A percentile compares a stretch with the other conserved stretches of the same genome.
Conservation (phyloP, 345 rosid genomes). For the Ailanthus altissimus region DNA sequence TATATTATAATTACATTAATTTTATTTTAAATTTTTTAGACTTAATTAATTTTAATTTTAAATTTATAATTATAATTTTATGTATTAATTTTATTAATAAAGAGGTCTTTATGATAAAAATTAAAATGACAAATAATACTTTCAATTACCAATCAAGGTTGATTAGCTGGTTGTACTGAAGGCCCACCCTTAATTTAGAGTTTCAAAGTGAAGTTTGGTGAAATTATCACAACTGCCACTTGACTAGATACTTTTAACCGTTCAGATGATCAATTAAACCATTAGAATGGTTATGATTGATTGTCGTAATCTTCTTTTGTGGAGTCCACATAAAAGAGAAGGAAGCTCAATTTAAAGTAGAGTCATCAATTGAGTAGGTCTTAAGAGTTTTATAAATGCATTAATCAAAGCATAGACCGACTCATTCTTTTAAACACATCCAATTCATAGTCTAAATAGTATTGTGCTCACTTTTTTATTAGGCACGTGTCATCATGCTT, state of each 20-base stretch:
- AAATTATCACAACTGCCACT: background rate
- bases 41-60: too few relatives aligned
- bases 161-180: too few relatives aligned
- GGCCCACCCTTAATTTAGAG: too few relatives aligned
- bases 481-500: background rate
- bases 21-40: too few relatives aligned
- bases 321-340: background rate
- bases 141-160: too few relatives aligned
- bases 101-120: too few relatives aligned
- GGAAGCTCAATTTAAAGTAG: too few relatives aligned
- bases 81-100: too few relatives aligned
- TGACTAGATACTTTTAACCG: background rate
- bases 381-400: background rate
- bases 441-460: background rate
- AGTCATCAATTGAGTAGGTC: conserved; percentile 8
- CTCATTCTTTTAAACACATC: background rate
- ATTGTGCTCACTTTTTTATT: background rate
- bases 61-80: too few relatives aligned
- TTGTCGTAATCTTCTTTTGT: background rate
- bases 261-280: background rate
- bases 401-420: background rate
- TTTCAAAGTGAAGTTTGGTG: background rate
- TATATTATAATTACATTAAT: too few relatives aligned
- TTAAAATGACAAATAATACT: too few relatives aligned
- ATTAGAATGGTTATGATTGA: background rate